Evolutionary conservation across 768 basidiomycete species (phyloP), one percentile per base, ranked within the genome.

Genomic region (Hygrophoropsis aurantiaca): DNA sequence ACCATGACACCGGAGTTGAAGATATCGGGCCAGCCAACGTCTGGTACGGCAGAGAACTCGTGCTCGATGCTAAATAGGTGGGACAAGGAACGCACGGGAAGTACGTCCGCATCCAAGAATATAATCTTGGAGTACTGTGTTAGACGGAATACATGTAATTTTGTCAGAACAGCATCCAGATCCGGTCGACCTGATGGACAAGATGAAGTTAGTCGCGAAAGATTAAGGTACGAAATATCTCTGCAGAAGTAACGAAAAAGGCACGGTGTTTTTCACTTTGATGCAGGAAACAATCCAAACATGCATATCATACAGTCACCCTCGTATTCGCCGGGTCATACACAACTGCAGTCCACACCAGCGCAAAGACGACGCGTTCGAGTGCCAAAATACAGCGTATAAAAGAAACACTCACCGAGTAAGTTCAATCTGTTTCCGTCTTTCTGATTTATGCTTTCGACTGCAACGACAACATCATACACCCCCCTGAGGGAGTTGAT

Each of bases 11-110:
- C 97, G 19, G 94, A 95, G 66, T 99, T 99, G 75, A 99, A 99
- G 51, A 97, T 94, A 68, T 99, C 97, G 33, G 97, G 97, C 97
- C 97, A 99, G 56, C 97, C 97, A 25, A 94, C 90, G 66, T 99
- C 97, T 10, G 97, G 94, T 7, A 85, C 89, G 8, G 97, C 97
- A 34, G 94, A 86, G 62, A 99, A 94, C 52, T 90, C 84, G 62
- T 86, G 75, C 4, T 87, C 79, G 39, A 88, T 68, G 26, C 77
- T 74, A 68, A 99, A 97, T n/a, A 99, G 82, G 68, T 95, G 94
- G 27, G 91, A 87, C 45, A 99, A 74, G 23, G 95, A 90, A 40
- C 87, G 81, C 42, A 91, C 75, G 44, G 91, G 90, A 55, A 95
- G 86, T 42, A 93, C 82, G 63, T 95, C 92, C 56, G 92, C 93